Evolutionary conservation across 164 flowering plant genomes (phyloP), one percentile per base, ranked within the genome.

Genomic region (Buxus sempervirens): DNA sequence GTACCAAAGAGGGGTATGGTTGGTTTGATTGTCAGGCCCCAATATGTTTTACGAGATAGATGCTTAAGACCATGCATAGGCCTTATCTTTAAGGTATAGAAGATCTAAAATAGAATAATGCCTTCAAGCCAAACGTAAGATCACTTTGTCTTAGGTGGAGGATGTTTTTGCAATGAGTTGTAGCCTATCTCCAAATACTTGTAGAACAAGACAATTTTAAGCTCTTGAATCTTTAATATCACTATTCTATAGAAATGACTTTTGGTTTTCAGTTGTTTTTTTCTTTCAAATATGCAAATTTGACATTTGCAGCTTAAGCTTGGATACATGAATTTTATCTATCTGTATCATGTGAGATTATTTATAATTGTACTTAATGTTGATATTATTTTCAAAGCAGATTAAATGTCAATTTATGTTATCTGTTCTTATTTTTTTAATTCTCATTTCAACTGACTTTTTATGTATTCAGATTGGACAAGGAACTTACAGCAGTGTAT

Each of bases 401-500:
- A 55, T 19, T 41, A 62, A 38, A 20, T 49, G 51, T 41, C 22
- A 22, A 18, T 62, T 18, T 27, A 9, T 14, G 24, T 48, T 24
- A 67, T 58, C 24, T 45, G 16, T 55, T 45, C 25, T 45, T 28
- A 6, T 0, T 38, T 12, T 19, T 68, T 49, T 13, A 6, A 22
- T 25, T 22, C 9, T 53, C 25, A 21, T 60, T 56, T 49, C 51
- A 45, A 45, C 5, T 45, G 51, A 15, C 51, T 5, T 45, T 6
- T 15, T 10, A 45, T 45, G 14, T 58, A 22, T 79, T 81, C 86
- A 91, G 97, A 88, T 91, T 78, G 97, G 97, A 68, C 97, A 91
- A 78, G 97, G 97, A 75, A 91, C 97, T 48, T 91, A 91, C 67
- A 88, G 97, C 80, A 88, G 78, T 70, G 97, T 91, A 15, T 91